Percentiles rank a stretch among this genome's conserved stretches.
Evolutionary conservation across 2,329 filamentous ascomycete species (phyloP).

Genomic region (Fusarium albosuccineum): DNA sequence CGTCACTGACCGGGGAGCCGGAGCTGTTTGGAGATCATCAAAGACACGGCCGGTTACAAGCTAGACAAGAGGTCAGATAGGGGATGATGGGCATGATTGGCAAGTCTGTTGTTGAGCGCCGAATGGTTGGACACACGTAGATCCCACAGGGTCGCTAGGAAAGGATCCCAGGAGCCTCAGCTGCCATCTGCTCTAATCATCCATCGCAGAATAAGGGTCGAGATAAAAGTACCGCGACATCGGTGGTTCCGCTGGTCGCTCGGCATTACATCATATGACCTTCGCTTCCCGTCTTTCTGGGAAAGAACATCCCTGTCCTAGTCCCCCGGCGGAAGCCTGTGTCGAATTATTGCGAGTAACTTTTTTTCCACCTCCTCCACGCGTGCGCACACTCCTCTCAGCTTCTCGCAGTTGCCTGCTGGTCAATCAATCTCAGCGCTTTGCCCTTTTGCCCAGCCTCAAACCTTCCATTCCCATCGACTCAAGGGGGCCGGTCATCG

Average conservation of each 20-base stretch:
- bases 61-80: not conserved
- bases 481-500: conserved; percentile 6
- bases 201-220: conserved; percentile 1
- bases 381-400: conserved; percentile 18
- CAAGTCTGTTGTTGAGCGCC: not conserved
- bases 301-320: conserved; percentile 38
- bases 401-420: conserved; percentile 30
- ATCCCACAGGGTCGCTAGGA: too few relatives aligned
- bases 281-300: conserved; percentile 40
- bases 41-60: not conserved
- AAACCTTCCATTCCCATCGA: conserved; percentile 19
- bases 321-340: conserved; percentile 21
- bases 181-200: not conserved
- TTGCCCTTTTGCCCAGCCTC: conserved; percentile 21
- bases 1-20: conserved; percentile 8
- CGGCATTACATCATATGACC: conserved; percentile 47
- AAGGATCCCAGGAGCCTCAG: not conserved
- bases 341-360: conserved; percentile 36
- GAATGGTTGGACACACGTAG: too few relatives aligned
- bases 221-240: conserved; percentile 23
- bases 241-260: conserved; percentile 18
- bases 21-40: conserved; percentile 10
- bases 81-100: not conserved
- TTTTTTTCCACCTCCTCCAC: conserved; percentile 35
- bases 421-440: conserved; percentile 37